phyloP scores from a whole-genome alignment of 179 eudicot genomes.

The Beta macrorhiza region DNA sequence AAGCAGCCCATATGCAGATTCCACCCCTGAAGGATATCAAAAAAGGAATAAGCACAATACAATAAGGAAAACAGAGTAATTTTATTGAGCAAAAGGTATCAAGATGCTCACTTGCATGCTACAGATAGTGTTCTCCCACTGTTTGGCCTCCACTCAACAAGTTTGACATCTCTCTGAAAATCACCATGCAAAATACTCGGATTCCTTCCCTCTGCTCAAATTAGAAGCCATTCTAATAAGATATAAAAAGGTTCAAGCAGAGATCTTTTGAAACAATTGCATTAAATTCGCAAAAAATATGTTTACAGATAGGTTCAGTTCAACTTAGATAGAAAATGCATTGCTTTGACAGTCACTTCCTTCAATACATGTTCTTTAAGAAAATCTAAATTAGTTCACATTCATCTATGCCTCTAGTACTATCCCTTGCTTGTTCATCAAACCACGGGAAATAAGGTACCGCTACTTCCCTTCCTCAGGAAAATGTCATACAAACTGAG shows the following conservation, averaged over 20 bases:
- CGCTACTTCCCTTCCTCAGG: neutral
- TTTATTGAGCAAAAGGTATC: neutral
- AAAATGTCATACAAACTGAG: no score
- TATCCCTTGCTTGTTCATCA: neutral
- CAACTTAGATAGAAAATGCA: neutral
- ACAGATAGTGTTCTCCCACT: conserved; percentile 90
- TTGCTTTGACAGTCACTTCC: neutral
- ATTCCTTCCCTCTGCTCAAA: conserved; percentile 61
- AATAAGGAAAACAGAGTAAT: neutral
- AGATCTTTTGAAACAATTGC: neutral
- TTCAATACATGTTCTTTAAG: neutral
- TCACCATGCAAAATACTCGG: conserved; percentile 73
- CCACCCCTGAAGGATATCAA: conserved; percentile 63
- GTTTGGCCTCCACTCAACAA: conserved; percentile 96
- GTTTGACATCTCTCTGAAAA: conserved; percentile 70
- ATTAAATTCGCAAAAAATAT: neutral
- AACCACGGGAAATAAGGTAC: neutral
- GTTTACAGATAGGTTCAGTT: neutral
- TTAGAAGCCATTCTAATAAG: conserved; percentile 14
- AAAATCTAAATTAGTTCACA: neutral
- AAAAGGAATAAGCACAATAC: conserved; percentile 5
- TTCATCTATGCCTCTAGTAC: neutral
- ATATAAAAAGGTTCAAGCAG: neutral
- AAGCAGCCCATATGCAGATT: conserved; percentile 92
- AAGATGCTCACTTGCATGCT: conserved; percentile 81